Conservation (phyloP, 2,329 filamentous ascomycete species). For the Elsinoe ampelina region DNA sequence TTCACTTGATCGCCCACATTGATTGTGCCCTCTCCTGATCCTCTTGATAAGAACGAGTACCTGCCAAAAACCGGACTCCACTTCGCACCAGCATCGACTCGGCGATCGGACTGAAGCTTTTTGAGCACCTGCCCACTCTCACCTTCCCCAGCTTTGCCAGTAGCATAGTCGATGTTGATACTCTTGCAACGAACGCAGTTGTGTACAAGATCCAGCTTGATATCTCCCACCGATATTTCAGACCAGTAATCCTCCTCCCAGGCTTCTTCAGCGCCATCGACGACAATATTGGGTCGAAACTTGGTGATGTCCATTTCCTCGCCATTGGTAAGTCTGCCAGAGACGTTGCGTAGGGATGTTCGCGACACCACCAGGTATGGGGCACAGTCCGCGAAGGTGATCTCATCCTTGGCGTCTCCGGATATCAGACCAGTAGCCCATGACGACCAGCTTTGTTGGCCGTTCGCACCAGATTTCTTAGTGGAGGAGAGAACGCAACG, state of each 20-base stretch:
- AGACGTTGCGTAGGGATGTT: slow-evolving; percentile 60
- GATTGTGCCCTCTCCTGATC: slow-evolving; percentile 24
- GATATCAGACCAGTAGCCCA: slow-evolving; percentile 13
- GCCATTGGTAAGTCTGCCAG: slow-evolving; percentile 30
- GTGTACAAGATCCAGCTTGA: slow-evolving; percentile 31
- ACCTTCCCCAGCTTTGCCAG: slow-evolving; percentile 32
- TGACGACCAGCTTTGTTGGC: slow-evolving; percentile 26
- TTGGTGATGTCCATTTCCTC: slow-evolving; percentile 37
- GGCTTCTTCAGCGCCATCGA: slow-evolving; percentile 31
- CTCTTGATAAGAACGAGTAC: slow-evolving; percentile 34
- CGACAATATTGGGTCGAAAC: slow-evolving; percentile 39
- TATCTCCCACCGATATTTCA: slow-evolving; percentile 21
- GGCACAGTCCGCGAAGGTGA: slow-evolving; percentile 66
- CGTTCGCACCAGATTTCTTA: slow-evolving; percentile 11
- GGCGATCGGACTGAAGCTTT: slow-evolving; percentile 35
- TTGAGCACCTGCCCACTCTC: slow-evolving; percentile 36
- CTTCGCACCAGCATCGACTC: slow-evolving; percentile 37
- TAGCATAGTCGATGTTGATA: slow-evolving; percentile 40
- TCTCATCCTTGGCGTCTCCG: slow-evolving; percentile 22
- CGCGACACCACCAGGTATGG: slow-evolving; percentile 65
- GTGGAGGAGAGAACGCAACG: slow-evolving; percentile 33
- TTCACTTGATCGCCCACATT: slow-evolving; percentile 37
- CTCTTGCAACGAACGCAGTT: slow-evolving; percentile 39
- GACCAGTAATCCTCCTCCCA: slow-evolving; percentile 42
- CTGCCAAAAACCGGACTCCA: slow-evolving; percentile 41